These are phyloP conservation scores for sunflower (Helianthus annuus) DNA, from an alignment of 129 eudicot species.

Conservation along the genomic window HanXRQr2.0-SUNRISE NC_035444.2:147189141-147189640, in stretches of 20 bases:
- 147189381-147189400: slow-evolving; percentile 7
- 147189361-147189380: slow-evolving; percentile 4
- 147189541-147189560: slow-evolving; percentile 42
- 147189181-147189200: slow-evolving; percentile 19
- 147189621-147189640: neutral
- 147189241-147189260: neutral
- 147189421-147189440: slow-evolving; percentile 31
- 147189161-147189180: slow-evolving; percentile 27
- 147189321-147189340: neutral
- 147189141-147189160: slow-evolving; percentile 4
- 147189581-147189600: neutral
- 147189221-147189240: slow-evolving; percentile 23
- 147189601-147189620: neutral
- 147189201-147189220: slow-evolving; percentile 31
- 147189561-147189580: slow-evolving; percentile 32
- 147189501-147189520: slow-evolving; percentile 12
- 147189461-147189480: slow-evolving; percentile 31
- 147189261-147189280: neutral
- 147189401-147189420: slow-evolving; percentile 19
- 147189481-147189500: slow-evolving; percentile 32
- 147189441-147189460: neutral
- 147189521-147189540: slow-evolving; percentile 42
- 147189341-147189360: slow-evolving; percentile 10
- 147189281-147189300: slow-evolving; percentile 8
- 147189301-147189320: neutral